phyloP scores from a whole-genome alignment of 345 rosid species.

The Pugionium dolabratum region DNA sequence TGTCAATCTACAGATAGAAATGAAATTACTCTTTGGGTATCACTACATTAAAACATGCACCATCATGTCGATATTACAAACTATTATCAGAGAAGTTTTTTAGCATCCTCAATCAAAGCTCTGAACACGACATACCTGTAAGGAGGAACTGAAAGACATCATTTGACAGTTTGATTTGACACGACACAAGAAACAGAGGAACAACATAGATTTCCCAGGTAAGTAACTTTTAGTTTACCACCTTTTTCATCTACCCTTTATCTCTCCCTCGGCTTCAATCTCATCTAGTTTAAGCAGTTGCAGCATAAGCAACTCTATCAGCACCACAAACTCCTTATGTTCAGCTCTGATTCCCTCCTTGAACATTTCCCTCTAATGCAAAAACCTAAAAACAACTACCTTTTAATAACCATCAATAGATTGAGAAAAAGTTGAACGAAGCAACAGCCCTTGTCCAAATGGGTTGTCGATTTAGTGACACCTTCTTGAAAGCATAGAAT shows the following conservation, averaged over 20 bases:
- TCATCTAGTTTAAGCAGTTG: conserved; percentile 55
- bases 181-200: conserved; percentile 19
- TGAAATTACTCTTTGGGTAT: conserved; percentile 22
- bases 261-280: conserved; percentile 54
- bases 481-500: conserved; percentile 10
- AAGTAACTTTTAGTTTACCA: conserved; percentile 38
- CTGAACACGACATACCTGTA: conserved; percentile 49
- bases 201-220: background rate
- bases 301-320: conserved; percentile 51
- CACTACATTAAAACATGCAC: conserved; percentile 9
- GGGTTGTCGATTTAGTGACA: background rate
- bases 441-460: background rate
- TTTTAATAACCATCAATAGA: conserved; percentile 1
- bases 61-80: conserved; percentile 1
- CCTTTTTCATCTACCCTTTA: conserved; percentile 50
- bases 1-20: conserved; percentile 16
- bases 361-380: conserved; percentile 44
- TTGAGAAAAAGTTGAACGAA: background rate
- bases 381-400: conserved; percentile 38
- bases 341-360: conserved; percentile 40
- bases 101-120: conserved; percentile 44
- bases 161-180: conserved; percentile 24
- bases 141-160: conserved; percentile 7
- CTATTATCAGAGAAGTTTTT: background rate
- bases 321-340: conserved; percentile 47